Evolutionary conservation across 2,329 filamentous ascomycete species (phyloP).

Genomic region (Esteya vermicola): DNA sequence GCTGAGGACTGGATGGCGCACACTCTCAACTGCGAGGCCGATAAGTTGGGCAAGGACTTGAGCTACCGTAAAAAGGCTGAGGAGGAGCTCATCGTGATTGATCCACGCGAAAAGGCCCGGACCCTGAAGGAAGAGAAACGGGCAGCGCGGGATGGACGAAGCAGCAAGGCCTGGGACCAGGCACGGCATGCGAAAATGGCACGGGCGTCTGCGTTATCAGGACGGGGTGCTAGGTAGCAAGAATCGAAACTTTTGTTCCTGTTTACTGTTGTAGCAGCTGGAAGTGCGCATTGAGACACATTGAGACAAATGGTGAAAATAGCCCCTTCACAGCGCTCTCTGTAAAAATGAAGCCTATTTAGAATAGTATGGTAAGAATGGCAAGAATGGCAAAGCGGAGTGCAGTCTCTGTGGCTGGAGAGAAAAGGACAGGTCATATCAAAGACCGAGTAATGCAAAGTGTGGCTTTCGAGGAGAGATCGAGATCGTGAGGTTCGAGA

Average conservation of each 20-base stretch:
- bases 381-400: too few relatives aligned
- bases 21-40: slow-evolving; percentile 71
- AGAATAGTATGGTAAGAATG: too few relatives aligned
- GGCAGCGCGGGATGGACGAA: slow-evolving; percentile 40
- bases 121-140: slow-evolving; percentile 53
- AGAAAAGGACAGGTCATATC: too few relatives aligned
- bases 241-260: neutral
- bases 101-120: slow-evolving; percentile 70
- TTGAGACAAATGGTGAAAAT: too few relatives aligned
- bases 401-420: too few relatives aligned
- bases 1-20: slow-evolving; percentile 76
- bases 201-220: slow-evolving; percentile 35
- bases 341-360: too few relatives aligned
- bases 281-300: too few relatives aligned
- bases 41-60: slow-evolving; percentile 81
- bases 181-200: slow-evolving; percentile 43
- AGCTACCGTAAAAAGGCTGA: slow-evolving; percentile 84
- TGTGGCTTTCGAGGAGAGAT: too few relatives aligned
- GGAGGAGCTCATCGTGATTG: slow-evolving; percentile 84
- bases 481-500: too few relatives aligned
- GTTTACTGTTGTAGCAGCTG: too few relatives aligned
- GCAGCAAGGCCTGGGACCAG: slow-evolving; percentile 40
- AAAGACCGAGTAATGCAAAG: too few relatives aligned
- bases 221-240: slow-evolving; percentile 37
- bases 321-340: too few relatives aligned